Conservation (phyloP, 169 alveolate species). For the Eimeria sp. region DNA sequence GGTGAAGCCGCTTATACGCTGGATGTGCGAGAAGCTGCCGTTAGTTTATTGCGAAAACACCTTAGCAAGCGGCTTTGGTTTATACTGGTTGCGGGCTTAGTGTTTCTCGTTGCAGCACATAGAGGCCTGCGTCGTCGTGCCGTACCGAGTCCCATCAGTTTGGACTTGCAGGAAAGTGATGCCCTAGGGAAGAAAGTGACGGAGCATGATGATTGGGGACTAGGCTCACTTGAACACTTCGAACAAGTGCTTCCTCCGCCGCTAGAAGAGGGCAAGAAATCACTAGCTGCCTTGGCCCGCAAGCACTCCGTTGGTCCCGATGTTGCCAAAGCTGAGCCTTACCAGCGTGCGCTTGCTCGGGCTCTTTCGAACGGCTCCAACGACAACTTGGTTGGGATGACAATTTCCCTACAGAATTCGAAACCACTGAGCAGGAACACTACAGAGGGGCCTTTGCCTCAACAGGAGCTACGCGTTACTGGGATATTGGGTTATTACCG, state of each 20-base stretch:
- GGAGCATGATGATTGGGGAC: slow-evolving; percentile 11
- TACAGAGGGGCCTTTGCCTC: not conserved
- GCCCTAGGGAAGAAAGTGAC: not conserved
- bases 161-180: no score
- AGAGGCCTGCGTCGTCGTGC: not conserved
- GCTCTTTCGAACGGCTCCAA: not conserved
- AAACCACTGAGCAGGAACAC: not conserved
- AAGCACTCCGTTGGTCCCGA: not conserved
- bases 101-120: not conserved
- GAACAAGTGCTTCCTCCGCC: not conserved
- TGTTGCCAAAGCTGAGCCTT: not conserved
- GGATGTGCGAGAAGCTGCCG: not conserved
- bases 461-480: not conserved
- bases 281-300: not conserved
- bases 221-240: not conserved
- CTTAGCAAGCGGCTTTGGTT: not conserved
- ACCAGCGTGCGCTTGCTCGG: not conserved
- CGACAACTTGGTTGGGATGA: not conserved
- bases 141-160: not conserved
- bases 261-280: not conserved
- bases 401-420: not conserved
- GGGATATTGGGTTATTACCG: not conserved
- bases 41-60: not conserved
- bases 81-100: not conserved
- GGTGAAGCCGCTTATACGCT: no score